phyloP scores from a whole-genome alignment of 2,329 filamentous ascomycete genomes.

The Aspergillus tamarii region DNA sequence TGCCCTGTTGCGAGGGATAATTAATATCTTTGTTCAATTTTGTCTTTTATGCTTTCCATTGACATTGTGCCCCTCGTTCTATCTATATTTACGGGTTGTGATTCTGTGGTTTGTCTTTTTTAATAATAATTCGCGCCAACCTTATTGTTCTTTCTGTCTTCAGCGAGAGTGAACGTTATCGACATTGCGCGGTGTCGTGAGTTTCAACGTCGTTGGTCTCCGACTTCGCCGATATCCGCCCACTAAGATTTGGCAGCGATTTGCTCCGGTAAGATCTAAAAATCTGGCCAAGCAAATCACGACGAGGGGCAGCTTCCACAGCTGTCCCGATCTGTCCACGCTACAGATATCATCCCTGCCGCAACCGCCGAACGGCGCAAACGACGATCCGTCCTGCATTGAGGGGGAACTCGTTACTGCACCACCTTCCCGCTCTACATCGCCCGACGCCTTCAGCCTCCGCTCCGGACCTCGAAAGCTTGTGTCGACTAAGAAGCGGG shows the following conservation, averaged over 20 bases:
- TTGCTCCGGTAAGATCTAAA: constrained; percentile 33
- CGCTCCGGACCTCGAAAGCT: constrained; percentile 35
- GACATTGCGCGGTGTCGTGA: constrained; percentile 1
- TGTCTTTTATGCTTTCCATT: background rate
- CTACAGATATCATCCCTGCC: constrained; percentile 37
- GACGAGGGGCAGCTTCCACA: constrained; percentile 45
- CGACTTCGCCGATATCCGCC: background rate
- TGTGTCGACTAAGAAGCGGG: constrained; percentile 35
- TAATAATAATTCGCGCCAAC: background rate
- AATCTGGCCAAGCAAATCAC: constrained; percentile 46
- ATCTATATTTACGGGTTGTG: background rate
- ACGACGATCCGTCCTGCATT: constrained; percentile 27
- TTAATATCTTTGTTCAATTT: background rate
- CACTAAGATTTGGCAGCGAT: constrained; percentile 12
- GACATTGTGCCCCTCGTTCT: background rate
- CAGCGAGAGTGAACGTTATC: background rate
- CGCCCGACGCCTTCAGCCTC: constrained; percentile 34
- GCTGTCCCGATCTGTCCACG: constrained; percentile 48
- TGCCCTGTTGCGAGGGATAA: background rate
- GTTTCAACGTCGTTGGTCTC: background rate
- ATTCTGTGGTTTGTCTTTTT: background rate
- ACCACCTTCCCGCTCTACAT: constrained; percentile 35
- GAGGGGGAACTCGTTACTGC: constrained; percentile 33
- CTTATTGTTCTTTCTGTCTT: background rate
- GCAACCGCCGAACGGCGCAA: constrained; percentile 27